These are phyloP conservation scores for Juncus inflexus DNA, from an alignment of 176 grass and related monocot species.

Conservation along the genomic window DNA sequence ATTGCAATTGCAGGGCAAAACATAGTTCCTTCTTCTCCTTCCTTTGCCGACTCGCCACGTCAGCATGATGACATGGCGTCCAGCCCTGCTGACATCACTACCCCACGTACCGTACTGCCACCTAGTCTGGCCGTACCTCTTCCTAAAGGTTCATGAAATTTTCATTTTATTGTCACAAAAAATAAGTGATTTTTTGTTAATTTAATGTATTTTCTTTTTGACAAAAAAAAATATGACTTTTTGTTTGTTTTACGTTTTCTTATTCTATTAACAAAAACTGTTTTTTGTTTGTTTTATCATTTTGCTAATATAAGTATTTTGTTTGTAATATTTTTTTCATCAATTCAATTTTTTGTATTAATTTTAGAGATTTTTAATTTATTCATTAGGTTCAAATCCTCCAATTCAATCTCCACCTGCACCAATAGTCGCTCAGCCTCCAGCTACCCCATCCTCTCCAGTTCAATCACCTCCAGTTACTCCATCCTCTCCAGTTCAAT, in stretches of 20 bases:
- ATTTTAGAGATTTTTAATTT: not conserved
- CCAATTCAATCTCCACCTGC: slow-evolving; percentile 24
- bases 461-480: slow-evolving; percentile 36
- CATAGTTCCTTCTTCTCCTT: slow-evolving; percentile 38
- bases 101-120: slow-evolving; percentile 17
- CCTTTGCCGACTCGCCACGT: slow-evolving; percentile 24
- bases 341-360: too few species aligned
- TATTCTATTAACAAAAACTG: too few species aligned
- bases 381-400: slow-evolving; percentile 26
- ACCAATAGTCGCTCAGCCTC: slow-evolving; percentile 13
- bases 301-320: too few species aligned
- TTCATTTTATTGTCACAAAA: too few species aligned
- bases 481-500: slow-evolving; percentile 31
- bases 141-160: too few species aligned
- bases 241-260: too few species aligned
- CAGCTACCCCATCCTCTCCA: not conserved
- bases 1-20: slow-evolving; percentile 37
- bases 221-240: too few species aligned
- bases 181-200: too few species aligned
- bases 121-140: slow-evolving; percentile 39
- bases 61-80: slow-evolving; percentile 37
- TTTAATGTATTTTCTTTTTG: too few species aligned
- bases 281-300: too few species aligned
- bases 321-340: too few species aligned
- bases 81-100: slow-evolving; percentile 35